Evolutionary conservation across 176 grass and related monocot genomes (phyloP), one percentile per base, ranked within the genome.

Genomic region (Eremochloa ophiuroides): DNA sequence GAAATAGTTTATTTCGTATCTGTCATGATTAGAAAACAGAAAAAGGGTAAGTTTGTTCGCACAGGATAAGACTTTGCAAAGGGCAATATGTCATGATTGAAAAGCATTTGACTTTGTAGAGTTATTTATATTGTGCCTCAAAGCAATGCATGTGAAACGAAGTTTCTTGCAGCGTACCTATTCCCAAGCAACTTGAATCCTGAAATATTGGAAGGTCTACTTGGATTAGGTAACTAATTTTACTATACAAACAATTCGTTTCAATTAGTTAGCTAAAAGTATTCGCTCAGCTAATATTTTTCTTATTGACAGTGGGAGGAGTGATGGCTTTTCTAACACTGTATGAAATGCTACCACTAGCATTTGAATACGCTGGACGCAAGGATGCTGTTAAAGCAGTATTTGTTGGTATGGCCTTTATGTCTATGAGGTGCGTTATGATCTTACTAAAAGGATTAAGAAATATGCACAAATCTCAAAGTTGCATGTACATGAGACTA

Each of bases 351-450:
- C 76, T 98, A 74, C 95, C 95, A 4, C 38, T 89, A 70, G 95
- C 95, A 73, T 89, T 98, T 85, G 95, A 95, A 78, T 93, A 98
- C 46, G 92, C 95, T 55, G 95, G 95, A 53, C 95, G 90, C 47
- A 94, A 92, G 86, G 92, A 91, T 74, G 95, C 95, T 62, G 89
- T 94, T 77, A 94, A 94, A 93, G 95, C 95, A 71, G 88, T 98
- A 72, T 98, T 98, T 80, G 83, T 91, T 74, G 95, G 95, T 60
- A 98, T 98, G 95, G 92, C 95, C 83, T 98, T 98, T 78, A 98
- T 98, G 95, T 91, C 95, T 31, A 84, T 89, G 85, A 98, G 95
- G 95, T 98, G 67, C 63, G 90, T 89, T 37, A 72, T 8, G 65
- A 33, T 60, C 55, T 68, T 72, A 71, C 1, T 22, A 69, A 62